A percentile compares a stretch with the other conserved stretches of the same genome.
phyloP scores from a whole-genome alignment of 805 yeast species.

The Candida michaelii region DNA sequence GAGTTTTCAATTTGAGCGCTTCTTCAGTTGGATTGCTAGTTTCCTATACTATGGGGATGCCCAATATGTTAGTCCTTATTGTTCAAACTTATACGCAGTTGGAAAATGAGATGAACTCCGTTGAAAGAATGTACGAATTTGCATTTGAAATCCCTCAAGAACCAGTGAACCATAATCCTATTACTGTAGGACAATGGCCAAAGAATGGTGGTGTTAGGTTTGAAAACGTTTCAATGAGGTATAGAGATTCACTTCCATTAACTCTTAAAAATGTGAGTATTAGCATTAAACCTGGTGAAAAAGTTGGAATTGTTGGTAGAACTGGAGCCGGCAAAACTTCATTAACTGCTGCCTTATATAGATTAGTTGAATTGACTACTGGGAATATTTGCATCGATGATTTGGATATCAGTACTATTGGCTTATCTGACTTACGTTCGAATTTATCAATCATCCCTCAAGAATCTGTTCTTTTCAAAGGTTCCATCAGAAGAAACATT shows the following conservation, averaged over 20 bases:
- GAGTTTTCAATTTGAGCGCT: conserved; percentile 33
- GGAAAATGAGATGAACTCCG: conserved; percentile 43
- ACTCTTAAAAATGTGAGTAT: conserved; percentile 49
- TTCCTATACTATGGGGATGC: conserved; percentile 34
- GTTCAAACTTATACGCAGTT: conserved; percentile 35
- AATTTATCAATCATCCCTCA: conserved; percentile 68
- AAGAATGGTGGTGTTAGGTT: conserved; percentile 47
- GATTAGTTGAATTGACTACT: conserved; percentile 50
- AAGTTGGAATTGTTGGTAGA: conserved; percentile 83
- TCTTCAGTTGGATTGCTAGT: conserved; percentile 38
- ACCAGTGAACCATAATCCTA: conserved; percentile 49
- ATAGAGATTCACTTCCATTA: conserved; percentile 58
- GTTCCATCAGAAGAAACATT: conserved; percentile 55
- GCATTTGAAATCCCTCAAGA: conserved; percentile 69
- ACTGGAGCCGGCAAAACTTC: conserved; percentile 86
- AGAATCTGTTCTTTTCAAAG: conserved; percentile 65
- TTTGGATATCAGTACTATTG: conserved; percentile 52
- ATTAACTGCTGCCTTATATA: conserved; percentile 59
- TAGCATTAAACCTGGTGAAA: conserved; percentile 55
- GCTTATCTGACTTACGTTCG: conserved; percentile 54
- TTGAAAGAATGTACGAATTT: conserved; percentile 36
- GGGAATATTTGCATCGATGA: conserved; percentile 58
- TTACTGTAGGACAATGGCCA: conserved; percentile 53
- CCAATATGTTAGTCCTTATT: conserved; percentile 35
- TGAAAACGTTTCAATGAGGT: conserved; percentile 49